These are phyloP conservation scores for Puccinellia tenuiflora DNA, from an alignment of 176 grass and related monocot genomes.

Conservation along the genomic window DNA sequence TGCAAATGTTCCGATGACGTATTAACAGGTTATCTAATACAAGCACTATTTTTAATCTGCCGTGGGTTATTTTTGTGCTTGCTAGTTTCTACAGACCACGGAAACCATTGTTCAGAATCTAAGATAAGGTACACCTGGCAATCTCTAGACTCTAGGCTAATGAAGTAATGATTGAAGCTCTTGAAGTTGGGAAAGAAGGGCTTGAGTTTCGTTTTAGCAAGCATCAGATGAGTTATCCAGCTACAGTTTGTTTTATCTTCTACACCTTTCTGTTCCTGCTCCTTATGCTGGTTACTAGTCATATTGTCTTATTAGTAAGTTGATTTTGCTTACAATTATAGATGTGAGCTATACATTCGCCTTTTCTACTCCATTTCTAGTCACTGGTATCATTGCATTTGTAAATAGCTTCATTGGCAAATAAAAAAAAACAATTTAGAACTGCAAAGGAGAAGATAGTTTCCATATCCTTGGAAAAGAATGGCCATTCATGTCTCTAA, in stretches of 20 bases:
- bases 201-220: slow-evolving; percentile 12
- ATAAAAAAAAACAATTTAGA: not conserved
- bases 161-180: slow-evolving; percentile 2
- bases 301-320: not conserved
- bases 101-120: not conserved
- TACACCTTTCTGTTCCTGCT: not conserved
- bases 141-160: slow-evolving; percentile 15
- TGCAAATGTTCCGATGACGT: slow-evolving; percentile 9
- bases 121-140: slow-evolving; percentile 14
- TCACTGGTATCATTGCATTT: not conserved
- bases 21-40: not conserved
- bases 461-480: slow-evolving; percentile 13
- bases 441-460: not conserved
- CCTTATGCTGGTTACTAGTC: slow-evolving; percentile 18
- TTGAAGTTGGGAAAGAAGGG: slow-evolving; percentile 22
- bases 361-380: not conserved
- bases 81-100: slow-evolving; percentile 19
- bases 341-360: slow-evolving; percentile 6
- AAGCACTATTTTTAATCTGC: not conserved
- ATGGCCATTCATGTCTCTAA: not conserved
- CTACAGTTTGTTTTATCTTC: slow-evolving; percentile 23
- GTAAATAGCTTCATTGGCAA: slow-evolving; percentile 5
- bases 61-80: slow-evolving; percentile 14
- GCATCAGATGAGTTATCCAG: slow-evolving; percentile 16
- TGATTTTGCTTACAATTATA: not conserved